These are phyloP conservation scores for Batkoa obscura DNA, from an alignment of 371 early-diverging fungal genomes.

Conservation along the genomic window DNA sequence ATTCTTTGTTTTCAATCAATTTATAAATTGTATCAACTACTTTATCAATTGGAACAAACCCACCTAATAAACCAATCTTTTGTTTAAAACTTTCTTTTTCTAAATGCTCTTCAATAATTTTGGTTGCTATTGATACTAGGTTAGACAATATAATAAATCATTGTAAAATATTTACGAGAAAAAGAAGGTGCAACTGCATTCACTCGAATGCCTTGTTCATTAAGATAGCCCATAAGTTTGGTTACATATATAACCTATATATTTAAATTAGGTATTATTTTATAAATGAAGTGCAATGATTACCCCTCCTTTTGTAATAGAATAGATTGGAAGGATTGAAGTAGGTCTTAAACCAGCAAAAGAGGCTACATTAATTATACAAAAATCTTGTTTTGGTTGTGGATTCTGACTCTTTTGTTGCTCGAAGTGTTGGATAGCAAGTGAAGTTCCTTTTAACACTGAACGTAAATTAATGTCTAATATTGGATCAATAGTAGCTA, in stretches of 20 bases:
- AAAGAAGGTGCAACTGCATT: not conserved
- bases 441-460: not conserved
- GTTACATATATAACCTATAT: not conserved
- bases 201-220: not conserved
- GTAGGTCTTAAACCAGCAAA: not conserved
- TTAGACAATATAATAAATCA: not conserved
- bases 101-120: not conserved
- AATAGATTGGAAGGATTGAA: not conserved
- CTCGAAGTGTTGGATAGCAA: slow-evolving; percentile 1
- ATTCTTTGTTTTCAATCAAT: not conserved
- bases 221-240: not conserved
- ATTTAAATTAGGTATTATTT: not conserved
- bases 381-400: not conserved
- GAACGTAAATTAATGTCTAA: not conserved
- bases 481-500: not conserved
- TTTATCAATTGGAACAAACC: not conserved
- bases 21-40: not conserved
- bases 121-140: not conserved
- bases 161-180: not conserved
- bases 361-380: not conserved
- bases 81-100: not conserved
- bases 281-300: not conserved
- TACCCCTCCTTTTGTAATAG: not conserved
- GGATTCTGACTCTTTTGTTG: not conserved
- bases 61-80: not conserved